A percentile compares a stretch with the other conserved stretches of the same genome.
Evolutionary conservation across 2,329 filamentous ascomycete genomes (phyloP).

Genomic region (Clonostachys solani): DNA sequence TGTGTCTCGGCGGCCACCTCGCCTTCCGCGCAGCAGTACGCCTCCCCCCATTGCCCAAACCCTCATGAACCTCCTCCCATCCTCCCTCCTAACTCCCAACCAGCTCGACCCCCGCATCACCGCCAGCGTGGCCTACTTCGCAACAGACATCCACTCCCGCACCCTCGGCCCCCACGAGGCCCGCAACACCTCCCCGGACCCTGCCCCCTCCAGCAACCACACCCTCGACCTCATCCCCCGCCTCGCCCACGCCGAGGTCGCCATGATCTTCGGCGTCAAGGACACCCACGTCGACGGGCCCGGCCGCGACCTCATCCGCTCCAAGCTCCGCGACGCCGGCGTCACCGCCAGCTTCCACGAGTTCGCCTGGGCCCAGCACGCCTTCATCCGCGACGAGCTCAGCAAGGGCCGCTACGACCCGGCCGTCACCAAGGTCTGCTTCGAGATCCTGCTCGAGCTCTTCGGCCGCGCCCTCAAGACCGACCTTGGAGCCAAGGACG

Average conservation of each 20-base stretch:
- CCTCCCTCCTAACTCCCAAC: neutral
- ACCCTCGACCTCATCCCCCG: conserved; percentile 52
- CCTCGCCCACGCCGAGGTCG: conserved; percentile 66
- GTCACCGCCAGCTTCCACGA: conserved; percentile 80
- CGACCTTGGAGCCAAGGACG: conserved; percentile 69
- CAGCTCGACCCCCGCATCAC: conserved; percentile 70
- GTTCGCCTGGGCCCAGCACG: conserved; percentile 90
- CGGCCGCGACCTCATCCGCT: conserved; percentile 78
- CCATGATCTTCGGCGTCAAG: conserved; percentile 88
- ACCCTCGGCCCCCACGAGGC: conserved; percentile 69
- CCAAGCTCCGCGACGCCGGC: conserved; percentile 73
- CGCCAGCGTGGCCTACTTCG: conserved; percentile 83
- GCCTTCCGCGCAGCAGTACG: conserved; percentile 55
- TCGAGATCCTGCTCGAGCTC: conserved; percentile 83
- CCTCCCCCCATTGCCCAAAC: conserved; percentile 1
- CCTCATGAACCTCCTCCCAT: neutral
- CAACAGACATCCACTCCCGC: conserved; percentile 81
- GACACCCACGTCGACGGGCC: conserved; percentile 85
- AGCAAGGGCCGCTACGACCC: conserved; percentile 94
- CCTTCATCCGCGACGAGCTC: conserved; percentile 89
- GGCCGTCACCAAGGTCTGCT: conserved; percentile 80
- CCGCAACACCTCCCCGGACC: conserved; percentile 53
- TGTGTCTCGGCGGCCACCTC: conserved; percentile 92
- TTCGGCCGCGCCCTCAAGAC: conserved; percentile 76
- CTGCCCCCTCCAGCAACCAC: conserved; percentile 40